Base-by-base conservation (phyloP, 176 grass and related monocot species). In the Phragmites australis region DNA sequence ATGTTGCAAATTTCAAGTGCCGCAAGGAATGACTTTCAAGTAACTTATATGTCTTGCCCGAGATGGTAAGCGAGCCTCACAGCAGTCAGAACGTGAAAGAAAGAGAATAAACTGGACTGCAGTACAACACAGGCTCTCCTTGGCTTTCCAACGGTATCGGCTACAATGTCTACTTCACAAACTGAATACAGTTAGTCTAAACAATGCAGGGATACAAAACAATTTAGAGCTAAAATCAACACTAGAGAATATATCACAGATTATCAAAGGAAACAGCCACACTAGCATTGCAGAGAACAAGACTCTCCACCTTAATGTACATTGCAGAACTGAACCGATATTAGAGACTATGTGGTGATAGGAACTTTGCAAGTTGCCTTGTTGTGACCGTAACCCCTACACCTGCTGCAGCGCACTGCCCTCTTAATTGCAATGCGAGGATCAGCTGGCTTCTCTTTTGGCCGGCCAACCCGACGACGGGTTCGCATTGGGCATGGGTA, bases 301-400 rank as follows among this genome's bases (percentile, higher is more conserved):
- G 76, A 64, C 48, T 64, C 29, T 65, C 82, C 48, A 66, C 40
- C 64, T 32, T 72, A 85, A 76, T 77, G 72, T 72, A 89, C 83
- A 85, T 59, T 70, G 13, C 77, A 85, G 27, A 77, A 56, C 75
- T 53, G 42, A 80, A 65, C 19, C 1, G 18, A 76, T 61, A 63
- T 2, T 29, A 78, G 47, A 17, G 15, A 61, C 71, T 48, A 84
- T 21, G 68, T 51, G n/a, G 16, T 77, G 67, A 83, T 65, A 83
- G 91, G 88, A 76, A 93, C 85, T 81, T 89, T 92, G 81, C 96
- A 99, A 76, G 92, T 99, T 32, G 87, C 84, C 69, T 99, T 99
- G 57, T 99, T 99, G 72, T 99, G 92, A 8, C 96, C 96, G 52
- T 88, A 94, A 44, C 72, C 88, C 68, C 95, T 87, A 45, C 96